Evolutionary conservation across 768 basidiomycete species (phyloP).

Genomic region (Lepiota subincarnata): DNA sequence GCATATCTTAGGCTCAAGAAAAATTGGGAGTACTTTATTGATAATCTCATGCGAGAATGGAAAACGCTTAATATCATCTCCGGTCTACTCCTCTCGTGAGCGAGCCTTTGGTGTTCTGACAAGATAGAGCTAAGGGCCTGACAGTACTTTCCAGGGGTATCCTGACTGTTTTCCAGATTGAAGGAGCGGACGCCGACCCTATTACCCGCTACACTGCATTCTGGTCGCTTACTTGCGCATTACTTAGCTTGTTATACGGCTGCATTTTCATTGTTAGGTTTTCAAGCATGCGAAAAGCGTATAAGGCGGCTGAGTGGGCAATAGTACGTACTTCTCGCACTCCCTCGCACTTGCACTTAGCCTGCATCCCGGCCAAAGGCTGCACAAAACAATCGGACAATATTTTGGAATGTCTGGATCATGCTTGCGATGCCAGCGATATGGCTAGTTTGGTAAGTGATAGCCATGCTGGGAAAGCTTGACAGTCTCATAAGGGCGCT

Average conservation of each 20-base stretch:
- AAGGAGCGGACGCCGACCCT: constrained; percentile 40
- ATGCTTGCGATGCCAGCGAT: constrained; percentile 11
- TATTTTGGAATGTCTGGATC: constrained; percentile 13
- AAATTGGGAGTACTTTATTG: constrained; percentile 14
- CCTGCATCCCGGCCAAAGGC: not conserved
- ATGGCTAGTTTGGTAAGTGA: constrained; percentile 3
- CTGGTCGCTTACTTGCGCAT: constrained; percentile 48
- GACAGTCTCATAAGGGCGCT: not conserved
- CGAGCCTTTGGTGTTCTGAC: not conserved
- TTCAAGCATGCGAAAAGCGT: constrained; percentile 56
- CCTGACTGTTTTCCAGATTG: constrained; percentile 26
- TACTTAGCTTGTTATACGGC: constrained; percentile 57
- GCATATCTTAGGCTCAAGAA: constrained; percentile 18
- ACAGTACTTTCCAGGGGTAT: constrained; percentile 19
- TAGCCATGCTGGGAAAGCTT: not conserved
- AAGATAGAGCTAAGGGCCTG: not conserved
- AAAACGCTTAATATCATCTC: constrained; percentile 16
- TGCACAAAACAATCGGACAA: constrained; percentile 2
- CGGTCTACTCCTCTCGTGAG: constrained; percentile 4
- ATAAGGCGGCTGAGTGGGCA: constrained; percentile 59
- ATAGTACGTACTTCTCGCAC: constrained; percentile 19
- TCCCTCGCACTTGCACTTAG: not conserved
- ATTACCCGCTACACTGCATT: constrained; percentile 50
- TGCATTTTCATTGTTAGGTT: constrained; percentile 60
- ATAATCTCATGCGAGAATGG: constrained; percentile 14